Conservation (phyloP, 257 asterid species). For the Ligustrum vulgare region DNA sequence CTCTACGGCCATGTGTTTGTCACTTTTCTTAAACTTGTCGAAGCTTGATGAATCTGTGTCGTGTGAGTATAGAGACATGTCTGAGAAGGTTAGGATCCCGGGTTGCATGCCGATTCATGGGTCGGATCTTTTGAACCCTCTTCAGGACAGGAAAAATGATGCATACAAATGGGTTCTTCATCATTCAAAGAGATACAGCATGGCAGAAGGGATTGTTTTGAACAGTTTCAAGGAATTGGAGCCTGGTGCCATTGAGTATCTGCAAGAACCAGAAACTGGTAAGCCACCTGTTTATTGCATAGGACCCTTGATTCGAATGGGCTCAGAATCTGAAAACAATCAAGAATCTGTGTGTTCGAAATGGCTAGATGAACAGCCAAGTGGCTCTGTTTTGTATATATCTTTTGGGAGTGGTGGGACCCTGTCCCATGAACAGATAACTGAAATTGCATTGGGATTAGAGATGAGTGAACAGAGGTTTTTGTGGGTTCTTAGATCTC, state of each 20-base stretch:
- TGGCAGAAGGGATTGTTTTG: slow-evolving; percentile 65
- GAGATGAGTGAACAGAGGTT: slow-evolving; percentile 60
- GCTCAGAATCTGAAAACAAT: background rate
- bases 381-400: slow-evolving; percentile 59
- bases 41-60: slow-evolving; percentile 42
- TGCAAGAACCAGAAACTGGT: slow-evolving; percentile 27
- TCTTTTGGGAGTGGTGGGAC: slow-evolving; percentile 86
- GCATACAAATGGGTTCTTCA: slow-evolving; percentile 61
- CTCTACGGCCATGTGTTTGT: slow-evolving; percentile 56
- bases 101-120: slow-evolving; percentile 68
- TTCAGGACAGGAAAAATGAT: slow-evolving; percentile 59
- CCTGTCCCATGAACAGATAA: slow-evolving; percentile 44
- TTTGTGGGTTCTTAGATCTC: slow-evolving; percentile 55
- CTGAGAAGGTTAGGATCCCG: slow-evolving; percentile 55
- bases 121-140: slow-evolving; percentile 53
- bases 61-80: slow-evolving; percentile 50
- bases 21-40: slow-evolving; percentile 50
- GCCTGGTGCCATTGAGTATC: slow-evolving; percentile 42
- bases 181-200: slow-evolving; percentile 40
- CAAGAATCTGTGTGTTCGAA: slow-evolving; percentile 27
- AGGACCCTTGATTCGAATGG: slow-evolving; percentile 60
- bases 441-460: slow-evolving; percentile 54
- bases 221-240: slow-evolving; percentile 67
- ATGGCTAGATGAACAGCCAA: slow-evolving; percentile 73
- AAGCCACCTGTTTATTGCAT: slow-evolving; percentile 56